These are phyloP conservation scores for Aspergillus novoparasiticus DNA, from an alignment of 2,329 filamentous ascomycete species.

Conservation along the genomic window DNA sequence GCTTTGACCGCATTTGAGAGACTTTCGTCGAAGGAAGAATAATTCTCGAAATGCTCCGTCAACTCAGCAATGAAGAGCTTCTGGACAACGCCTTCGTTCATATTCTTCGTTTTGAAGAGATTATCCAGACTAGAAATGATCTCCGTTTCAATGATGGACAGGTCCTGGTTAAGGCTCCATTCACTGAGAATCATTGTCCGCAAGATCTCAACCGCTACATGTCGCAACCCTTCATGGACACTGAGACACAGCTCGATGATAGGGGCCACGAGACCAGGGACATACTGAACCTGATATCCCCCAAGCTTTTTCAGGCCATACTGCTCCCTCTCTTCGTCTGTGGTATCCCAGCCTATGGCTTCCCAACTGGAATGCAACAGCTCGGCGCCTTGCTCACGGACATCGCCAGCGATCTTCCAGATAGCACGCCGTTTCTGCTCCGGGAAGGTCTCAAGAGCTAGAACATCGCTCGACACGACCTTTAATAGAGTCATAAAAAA, in stretches of 20 bases:
- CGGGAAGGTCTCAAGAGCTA: constrained; percentile 92
- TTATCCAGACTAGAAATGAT: constrained; percentile 92
- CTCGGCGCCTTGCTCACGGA: constrained; percentile 86
- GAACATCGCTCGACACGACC: constrained; percentile 82
- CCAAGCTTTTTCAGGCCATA: constrained; percentile 85
- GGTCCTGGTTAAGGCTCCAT: constrained; percentile 92
- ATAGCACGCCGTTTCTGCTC: constrained; percentile 95
- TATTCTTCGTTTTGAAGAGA: constrained; percentile 83
- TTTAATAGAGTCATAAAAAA: constrained; percentile 90
- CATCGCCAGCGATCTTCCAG: constrained; percentile 98
- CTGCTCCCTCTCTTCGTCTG: constrained; percentile 71
- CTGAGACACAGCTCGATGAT: constrained; percentile 94
- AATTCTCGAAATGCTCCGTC: constrained; percentile 73
- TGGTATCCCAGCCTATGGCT: constrained; percentile 94
- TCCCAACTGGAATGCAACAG: constrained; percentile 87
- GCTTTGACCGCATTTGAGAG: constrained; percentile 76
- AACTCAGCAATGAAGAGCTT: constrained; percentile 91
- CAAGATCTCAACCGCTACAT: constrained; percentile 87
- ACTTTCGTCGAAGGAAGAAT: constrained; percentile 69
- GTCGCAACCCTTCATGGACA: constrained; percentile 86
- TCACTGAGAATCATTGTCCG: constrained; percentile 99
- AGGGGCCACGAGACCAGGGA: constrained; percentile 84
- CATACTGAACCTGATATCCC: constrained; percentile 97
- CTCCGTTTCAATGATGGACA: constrained; percentile 89
- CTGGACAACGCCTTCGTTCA: constrained; percentile 86